Evolutionary conservation across 345 rosid genomes (phyloP).

Genomic region (Heritiera fomes): DNA sequence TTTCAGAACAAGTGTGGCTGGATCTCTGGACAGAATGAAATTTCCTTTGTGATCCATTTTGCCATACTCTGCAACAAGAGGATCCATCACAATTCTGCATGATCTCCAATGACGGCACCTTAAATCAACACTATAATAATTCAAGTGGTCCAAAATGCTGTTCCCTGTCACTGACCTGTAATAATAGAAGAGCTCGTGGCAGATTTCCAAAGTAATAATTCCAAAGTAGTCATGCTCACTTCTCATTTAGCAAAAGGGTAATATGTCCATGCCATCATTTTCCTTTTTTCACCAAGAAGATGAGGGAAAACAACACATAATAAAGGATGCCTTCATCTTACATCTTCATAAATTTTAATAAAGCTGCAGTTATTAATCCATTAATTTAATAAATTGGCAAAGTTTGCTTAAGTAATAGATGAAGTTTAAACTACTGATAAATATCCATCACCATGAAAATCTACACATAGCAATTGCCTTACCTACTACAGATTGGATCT

Average conservation of each 20-base stretch:
- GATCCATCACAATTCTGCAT: slow-evolving; percentile 68
- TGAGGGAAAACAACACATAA: background rate
- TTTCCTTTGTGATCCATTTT: slow-evolving; percentile 69
- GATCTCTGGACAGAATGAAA: slow-evolving; percentile 49
- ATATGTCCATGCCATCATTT: slow-evolving; percentile 4
- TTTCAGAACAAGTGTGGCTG: slow-evolving; percentile 33
- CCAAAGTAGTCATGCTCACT: background rate
- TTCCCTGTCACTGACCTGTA: slow-evolving; percentile 80
- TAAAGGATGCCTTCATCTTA: background rate
- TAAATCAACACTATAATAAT: slow-evolving; percentile 64
- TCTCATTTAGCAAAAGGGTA: background rate
- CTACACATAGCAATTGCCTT: slow-evolving; percentile 14
- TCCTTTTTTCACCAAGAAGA: slow-evolving; percentile 12
- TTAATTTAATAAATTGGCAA: background rate
- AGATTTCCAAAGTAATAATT: background rate
- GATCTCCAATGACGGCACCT: slow-evolving; percentile 56
- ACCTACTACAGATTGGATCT: slow-evolving; percentile 82
- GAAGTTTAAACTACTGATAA: background rate
- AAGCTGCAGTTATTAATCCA: background rate
- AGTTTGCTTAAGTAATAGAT: background rate
- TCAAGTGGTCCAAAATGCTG: slow-evolving; percentile 74
- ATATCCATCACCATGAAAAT: slow-evolving; percentile 10
- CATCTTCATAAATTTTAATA: slow-evolving; percentile 5
- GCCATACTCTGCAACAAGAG: slow-evolving; percentile 34
- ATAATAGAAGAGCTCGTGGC: background rate